Evolutionary conservation across 805 yeast species (phyloP), one percentile per base, ranked within the genome.

Genomic region (Candida rishiriensis): DNA sequence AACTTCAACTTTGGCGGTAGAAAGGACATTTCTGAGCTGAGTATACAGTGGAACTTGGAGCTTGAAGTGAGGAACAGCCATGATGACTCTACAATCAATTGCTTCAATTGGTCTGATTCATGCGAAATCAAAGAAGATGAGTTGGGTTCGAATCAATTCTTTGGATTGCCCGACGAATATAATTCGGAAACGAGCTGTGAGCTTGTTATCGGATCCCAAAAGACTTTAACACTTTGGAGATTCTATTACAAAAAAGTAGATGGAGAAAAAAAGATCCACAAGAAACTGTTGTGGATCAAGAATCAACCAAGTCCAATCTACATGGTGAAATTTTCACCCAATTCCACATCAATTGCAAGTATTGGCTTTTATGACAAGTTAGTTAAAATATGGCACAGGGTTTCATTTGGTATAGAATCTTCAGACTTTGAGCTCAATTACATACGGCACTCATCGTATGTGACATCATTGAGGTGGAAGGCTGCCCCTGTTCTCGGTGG

Each of bases 331-430:
- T 75, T 86, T 18, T 78, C 95, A 0, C 79, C 77, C n/a, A 85
- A 85, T 50, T 78, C 88, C 0, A 73, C 75, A 41, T 70, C 81
- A 36, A 78, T 89, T 16, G 85, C 89, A 9, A 74, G 83, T 39
- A 72, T 76, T 33, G 81, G 85, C 0, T 68, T 67, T 34, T 77
- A 73, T 58, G 96, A 88, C 59, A 70, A 71, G 31, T 67, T 85
- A 12, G 80, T 87, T 28, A 88, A 87, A 57, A 70, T 88, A 2
- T 90, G 96, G 96, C 72, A 81, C 42, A 68, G 97, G 40, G 70
- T 80, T 8, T 75, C 84, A 8, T 86, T 81, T 55, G 88, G 85
- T 30, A 73, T 75, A 26, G 79, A 77, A 31, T 73, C 79, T 34
- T 72, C 82, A 7, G 71, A 73, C 26, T 88, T 88, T 59, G 93